Conservation (phyloP, 768 basidiomycete species). For the Trametes cubensis region DNA sequence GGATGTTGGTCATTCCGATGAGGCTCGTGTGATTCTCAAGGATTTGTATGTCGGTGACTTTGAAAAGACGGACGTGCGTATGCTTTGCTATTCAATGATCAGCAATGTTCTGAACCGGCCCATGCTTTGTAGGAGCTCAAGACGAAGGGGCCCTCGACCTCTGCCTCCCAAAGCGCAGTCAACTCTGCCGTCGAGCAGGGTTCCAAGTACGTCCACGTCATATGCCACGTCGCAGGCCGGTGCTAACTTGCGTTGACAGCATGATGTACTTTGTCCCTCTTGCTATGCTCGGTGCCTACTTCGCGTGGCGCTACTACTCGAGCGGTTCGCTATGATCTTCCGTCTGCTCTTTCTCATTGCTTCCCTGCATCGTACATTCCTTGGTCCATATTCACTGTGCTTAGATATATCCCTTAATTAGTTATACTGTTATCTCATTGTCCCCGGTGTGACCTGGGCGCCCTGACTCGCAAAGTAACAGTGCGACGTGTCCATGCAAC, state of each 20-base stretch:
- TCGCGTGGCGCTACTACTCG: constrained; percentile 81
- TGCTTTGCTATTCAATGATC: background rate
- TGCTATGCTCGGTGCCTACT: constrained; percentile 78
- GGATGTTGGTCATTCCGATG: constrained; percentile 99
- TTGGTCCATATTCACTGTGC: constrained; percentile 9
- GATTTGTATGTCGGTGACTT: constrained; percentile 83
- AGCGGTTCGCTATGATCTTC: constrained; percentile 44
- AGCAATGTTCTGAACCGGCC: background rate
- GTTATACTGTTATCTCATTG: background rate
- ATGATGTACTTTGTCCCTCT: constrained; percentile 86
- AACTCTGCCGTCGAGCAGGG: constrained; percentile 59
- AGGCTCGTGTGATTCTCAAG: constrained; percentile 84
- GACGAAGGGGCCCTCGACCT: constrained; percentile 51
- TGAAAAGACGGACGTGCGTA: constrained; percentile 65
- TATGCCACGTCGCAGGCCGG: constrained; percentile 15
- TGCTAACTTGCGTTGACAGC: constrained; percentile 39
- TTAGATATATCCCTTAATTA: constrained; percentile 24
- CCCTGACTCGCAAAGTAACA: background rate
- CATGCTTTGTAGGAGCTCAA: constrained; percentile 46
- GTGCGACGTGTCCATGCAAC: background rate
- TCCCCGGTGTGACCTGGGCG: background rate
- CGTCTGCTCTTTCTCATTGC: constrained; percentile 18
- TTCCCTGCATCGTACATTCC: constrained; percentile 9
- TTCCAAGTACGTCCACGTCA: constrained; percentile 56
- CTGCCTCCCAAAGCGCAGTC: constrained; percentile 39